Evolutionary conservation across 2,329 filamentous ascomycete species (phyloP), one percentile per base, ranked within the genome.

Genomic region (Ascochyta lentis): DNA sequence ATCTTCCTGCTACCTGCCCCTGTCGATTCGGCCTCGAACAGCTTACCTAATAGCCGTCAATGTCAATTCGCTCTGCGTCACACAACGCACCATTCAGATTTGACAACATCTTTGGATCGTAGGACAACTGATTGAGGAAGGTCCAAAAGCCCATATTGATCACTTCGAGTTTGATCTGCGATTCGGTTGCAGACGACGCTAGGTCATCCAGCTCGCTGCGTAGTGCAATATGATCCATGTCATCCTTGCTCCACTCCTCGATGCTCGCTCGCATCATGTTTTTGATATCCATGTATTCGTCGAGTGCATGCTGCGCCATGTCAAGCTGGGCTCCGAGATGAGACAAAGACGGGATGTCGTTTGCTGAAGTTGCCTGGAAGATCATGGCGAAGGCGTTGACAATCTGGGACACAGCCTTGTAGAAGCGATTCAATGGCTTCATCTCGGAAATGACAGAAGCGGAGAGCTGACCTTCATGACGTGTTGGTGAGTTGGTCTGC

Each of bases 51-150:
- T 24, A 16, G 23, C 31, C 19, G 6, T 24, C 4, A 2, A 52
- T 9, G 4, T 34, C 8, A 24, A 19, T 13, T 2, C 24, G 24
- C 7, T 6, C 37, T 4, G 27, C 15, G 10, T 46, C 29, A 33
- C 46, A 55, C 42, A 55, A 46, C 35, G 23, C 37, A 26, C 41
- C 37, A 15, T 55, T 55, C 6, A 55, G 23, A 40, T 37, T 10
- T 7, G 53, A 24, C 37, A 55, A 31, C 29, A 47, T n/a, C 53
- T 55, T 55, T 13, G 53, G 47, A 8, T 50, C 53, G 3, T 49
- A 29, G n/a, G 53, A 50, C 27, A 55, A 33, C 10, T 45, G 41
- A 15, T 31, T 15, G 7, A 55, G 35, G n/a, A 50, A 50, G 8
- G 8, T 9, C 53, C 53, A 55, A 4, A 55, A 23, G 10, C 42